Conservation (phyloP, 1,284 basidiomycete species). For the Trametes pubescens region DNA sequence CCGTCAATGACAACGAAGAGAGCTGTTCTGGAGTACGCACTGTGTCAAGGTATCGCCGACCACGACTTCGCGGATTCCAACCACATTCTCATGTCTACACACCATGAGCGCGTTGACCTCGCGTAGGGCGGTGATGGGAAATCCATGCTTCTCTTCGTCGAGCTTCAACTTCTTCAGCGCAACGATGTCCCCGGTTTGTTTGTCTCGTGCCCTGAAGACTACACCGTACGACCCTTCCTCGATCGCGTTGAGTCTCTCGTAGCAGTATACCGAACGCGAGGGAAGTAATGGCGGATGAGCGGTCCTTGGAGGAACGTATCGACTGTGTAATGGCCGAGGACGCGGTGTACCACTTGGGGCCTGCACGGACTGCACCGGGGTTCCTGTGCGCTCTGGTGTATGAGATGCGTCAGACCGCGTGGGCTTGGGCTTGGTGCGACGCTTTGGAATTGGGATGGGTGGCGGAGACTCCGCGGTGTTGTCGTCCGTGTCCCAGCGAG, state of each 20-base stretch:
- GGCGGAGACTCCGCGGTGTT: constrained; percentile 37
- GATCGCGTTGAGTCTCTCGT: constrained; percentile 96
- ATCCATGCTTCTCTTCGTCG: constrained; percentile 97
- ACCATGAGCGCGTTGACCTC: constrained; percentile 96
- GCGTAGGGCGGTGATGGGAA: constrained; percentile 96
- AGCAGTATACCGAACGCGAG: constrained; percentile 92
- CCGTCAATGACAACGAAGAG: not conserved
- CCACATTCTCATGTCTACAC: constrained; percentile 94
- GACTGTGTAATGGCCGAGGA: constrained; percentile 55
- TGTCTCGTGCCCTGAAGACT: constrained; percentile 95
- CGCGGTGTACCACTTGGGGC: constrained; percentile 26
- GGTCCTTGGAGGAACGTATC: constrained; percentile 78
- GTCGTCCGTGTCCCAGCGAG: constrained; percentile 72
- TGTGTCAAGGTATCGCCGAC: constrained; percentile 99
- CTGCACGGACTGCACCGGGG: constrained; percentile 14
- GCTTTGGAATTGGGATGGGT: constrained; percentile 37
- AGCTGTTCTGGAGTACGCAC: constrained; percentile 60
- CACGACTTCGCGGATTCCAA: constrained; percentile 94
- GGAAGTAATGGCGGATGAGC: constrained; percentile 79
- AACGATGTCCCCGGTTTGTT: constrained; percentile 93
- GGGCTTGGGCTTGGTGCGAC: constrained; percentile 35
- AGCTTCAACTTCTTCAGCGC: constrained; percentile 98
- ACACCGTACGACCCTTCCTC: constrained; percentile 99
- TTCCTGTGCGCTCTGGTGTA: constrained; percentile 29
- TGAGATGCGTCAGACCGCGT: constrained; percentile 17